Evolutionary conservation across 108 stramenopile species (phyloP).

Genomic region (Pseudonitzschia pungens): DNA sequence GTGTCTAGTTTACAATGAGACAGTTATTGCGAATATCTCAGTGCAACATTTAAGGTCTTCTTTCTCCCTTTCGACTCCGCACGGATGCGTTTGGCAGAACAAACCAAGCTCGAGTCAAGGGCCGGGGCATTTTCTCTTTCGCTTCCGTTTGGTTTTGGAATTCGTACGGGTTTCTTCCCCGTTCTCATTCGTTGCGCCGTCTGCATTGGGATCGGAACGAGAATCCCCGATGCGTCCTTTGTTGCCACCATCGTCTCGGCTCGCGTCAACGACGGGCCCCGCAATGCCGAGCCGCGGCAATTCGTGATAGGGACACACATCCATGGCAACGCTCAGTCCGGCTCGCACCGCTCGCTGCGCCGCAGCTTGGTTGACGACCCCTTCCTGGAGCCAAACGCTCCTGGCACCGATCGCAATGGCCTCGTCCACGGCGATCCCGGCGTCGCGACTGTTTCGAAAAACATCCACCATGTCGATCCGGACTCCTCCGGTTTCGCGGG

Average conservation of each 20-base stretch:
- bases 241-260: not conserved
- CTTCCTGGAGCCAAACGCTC: constrained; percentile 76
- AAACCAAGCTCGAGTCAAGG: no score
- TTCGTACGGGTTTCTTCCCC: no score
- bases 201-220: no score
- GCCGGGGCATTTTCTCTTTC: no score
- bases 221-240: no score
- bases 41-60: no score
- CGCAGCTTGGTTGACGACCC: constrained; percentile 70
- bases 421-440: constrained; percentile 65
- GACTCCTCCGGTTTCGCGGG: constrained; percentile 30
- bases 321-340: constrained; percentile 69
- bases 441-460: constrained; percentile 57
- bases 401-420: constrained; percentile 70
- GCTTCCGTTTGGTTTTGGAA: no score
- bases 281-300: constrained; percentile 55
- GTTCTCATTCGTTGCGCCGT: no score
- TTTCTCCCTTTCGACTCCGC: no score
- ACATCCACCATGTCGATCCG: constrained; percentile 66
- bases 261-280: not conserved
- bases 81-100: no score
- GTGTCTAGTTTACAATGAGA: no score
- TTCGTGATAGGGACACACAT: constrained; percentile 66
- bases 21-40: no score
- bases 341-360: constrained; percentile 55